These are phyloP conservation scores for Articulospora tetracladia DNA, from an alignment of 495 filamentous ascomycete genomes.

Conservation along the genomic window DNA sequence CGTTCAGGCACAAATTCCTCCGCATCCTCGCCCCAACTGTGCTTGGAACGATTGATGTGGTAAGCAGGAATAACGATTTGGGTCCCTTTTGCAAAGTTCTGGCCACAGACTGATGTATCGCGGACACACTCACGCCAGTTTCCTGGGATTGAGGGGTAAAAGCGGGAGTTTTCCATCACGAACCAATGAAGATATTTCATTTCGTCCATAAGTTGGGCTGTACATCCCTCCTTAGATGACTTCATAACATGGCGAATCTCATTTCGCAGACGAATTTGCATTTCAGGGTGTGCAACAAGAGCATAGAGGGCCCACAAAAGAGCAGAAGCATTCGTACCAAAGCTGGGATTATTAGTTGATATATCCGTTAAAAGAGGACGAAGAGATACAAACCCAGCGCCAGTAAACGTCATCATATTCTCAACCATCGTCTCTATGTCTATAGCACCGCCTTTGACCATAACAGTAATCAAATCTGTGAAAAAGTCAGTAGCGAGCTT, in stretches of 20 bases:
- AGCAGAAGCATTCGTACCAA: not conserved
- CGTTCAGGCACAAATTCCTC: not conserved
- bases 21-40: not conserved
- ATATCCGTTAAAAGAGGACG: not conserved
- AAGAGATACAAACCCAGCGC: not conserved
- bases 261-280: not conserved
- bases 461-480: not conserved
- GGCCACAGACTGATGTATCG: not conserved
- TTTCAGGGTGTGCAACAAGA: not conserved
- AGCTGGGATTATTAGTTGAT: not conserved
- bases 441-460: not conserved
- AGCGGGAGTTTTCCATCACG: not conserved
- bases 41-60: not conserved
- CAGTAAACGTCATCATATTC: not conserved
- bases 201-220: not conserved
- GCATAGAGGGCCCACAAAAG: not conserved
- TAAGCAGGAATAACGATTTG: not conserved
- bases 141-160: not conserved
- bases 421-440: not conserved
- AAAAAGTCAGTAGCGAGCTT: not conserved
- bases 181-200: not conserved
- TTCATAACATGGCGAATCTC: not conserved
- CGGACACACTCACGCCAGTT: not conserved
- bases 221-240: not conserved
- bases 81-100: not conserved